Percentiles rank a stretch among this genome's conserved stretches.
Conservation (phyloP, 768 basidiomycete species). For the Phanerodontia chrysosporium region DNA sequence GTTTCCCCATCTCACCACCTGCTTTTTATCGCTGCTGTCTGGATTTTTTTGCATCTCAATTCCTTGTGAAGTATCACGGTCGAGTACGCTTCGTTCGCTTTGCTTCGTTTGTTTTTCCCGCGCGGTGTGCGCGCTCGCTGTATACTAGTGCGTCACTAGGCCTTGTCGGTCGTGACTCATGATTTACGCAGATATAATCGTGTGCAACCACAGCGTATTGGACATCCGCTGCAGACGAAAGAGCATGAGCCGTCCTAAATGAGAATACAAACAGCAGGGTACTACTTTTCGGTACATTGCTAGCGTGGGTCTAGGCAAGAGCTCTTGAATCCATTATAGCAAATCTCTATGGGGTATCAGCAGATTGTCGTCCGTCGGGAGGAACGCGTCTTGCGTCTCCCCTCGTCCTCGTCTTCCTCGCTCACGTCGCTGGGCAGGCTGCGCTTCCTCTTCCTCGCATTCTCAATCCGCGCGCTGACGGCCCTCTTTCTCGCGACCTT, state of each 20-base stretch:
- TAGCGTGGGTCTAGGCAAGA: background rate
- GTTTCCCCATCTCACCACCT: background rate
- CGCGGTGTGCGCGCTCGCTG: background rate
- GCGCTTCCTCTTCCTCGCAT: background rate
- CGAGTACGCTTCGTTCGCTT: background rate
- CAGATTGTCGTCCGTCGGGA: background rate
- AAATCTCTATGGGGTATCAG: too few species aligned
- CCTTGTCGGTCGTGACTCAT: background rate
- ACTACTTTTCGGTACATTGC: background rate
- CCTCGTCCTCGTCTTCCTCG: background rate
- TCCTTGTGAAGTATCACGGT: background rate
- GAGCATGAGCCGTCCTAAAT: background rate
- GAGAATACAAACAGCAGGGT: background rate
- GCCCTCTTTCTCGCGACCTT: too few species aligned
- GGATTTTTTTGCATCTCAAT: background rate
- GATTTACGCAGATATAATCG: background rate
- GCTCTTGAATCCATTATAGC: too few species aligned
- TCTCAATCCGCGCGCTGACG: too few species aligned
- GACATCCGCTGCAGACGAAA: background rate
- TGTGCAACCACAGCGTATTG: background rate
- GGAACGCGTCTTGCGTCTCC: background rate
- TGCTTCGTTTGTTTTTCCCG: background rate
- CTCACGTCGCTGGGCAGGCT: background rate
- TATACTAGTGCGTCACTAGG: background rate
- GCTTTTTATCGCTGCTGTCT: background rate